phyloP scores from a whole-genome alignment of 2,329 filamentous ascomycete genomes.

The Colletotrichum trifolii region DNA sequence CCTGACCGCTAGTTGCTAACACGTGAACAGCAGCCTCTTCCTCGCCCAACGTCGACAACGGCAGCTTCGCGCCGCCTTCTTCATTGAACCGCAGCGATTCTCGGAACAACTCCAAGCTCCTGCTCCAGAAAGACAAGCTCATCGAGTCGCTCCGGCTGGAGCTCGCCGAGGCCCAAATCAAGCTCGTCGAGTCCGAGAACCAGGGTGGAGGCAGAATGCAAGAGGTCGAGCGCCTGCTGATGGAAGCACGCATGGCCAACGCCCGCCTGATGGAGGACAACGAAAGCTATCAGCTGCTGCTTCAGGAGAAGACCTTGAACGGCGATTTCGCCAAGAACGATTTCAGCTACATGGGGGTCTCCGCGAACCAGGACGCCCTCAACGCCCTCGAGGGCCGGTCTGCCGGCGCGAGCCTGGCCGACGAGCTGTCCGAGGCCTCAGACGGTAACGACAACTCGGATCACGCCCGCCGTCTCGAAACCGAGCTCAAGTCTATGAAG shows the following conservation, averaged over 20 bases:
- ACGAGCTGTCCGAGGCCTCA: constrained; percentile 82
- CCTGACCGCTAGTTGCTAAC: constrained; percentile 22
- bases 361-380: constrained; percentile 72
- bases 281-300: constrained; percentile 94
- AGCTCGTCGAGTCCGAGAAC: constrained; percentile 93
- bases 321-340: constrained; percentile 89
- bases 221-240: constrained; percentile 88
- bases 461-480: constrained; percentile 75
- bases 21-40: constrained; percentile 44
- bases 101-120: constrained; percentile 86
- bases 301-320: constrained; percentile 94
- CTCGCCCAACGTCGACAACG: constrained; percentile 76
- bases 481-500: constrained; percentile 81
- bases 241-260: constrained; percentile 95
- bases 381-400: constrained; percentile 70
- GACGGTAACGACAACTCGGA: constrained; percentile 68
- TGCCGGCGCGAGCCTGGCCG: constrained; percentile 74
- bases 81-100: constrained; percentile 90
- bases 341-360: constrained; percentile 74
- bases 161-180: constrained; percentile 94
- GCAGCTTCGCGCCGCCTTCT: constrained; percentile 87
- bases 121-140: constrained; percentile 95
- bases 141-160: constrained; percentile 94
- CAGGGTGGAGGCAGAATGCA: constrained; percentile 87
- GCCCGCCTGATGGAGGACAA: constrained; percentile 98